phyloP scores from a whole-genome alignment of 257 asterid species.

The Primulina huaijiensis region DNA sequence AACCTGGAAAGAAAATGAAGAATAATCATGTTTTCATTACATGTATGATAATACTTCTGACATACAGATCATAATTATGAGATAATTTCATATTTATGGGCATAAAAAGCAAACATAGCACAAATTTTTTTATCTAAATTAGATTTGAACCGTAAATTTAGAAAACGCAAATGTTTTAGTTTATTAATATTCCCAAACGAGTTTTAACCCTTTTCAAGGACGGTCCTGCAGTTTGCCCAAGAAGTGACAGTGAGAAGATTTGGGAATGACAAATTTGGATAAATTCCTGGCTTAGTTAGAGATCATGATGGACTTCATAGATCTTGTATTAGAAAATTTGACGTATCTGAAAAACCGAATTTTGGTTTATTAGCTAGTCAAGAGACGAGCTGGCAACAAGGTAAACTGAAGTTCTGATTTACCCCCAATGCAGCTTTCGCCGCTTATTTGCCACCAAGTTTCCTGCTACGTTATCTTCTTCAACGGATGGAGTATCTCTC shows the following conservation, averaged over 20 bases:
- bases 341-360: no score
- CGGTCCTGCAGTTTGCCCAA: not conserved
- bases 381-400: conserved; percentile 5
- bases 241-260: no score
- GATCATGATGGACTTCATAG: not conserved
- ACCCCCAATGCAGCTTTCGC: conserved; percentile 86
- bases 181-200: no score
- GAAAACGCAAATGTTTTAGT: no score
- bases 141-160: not conserved
- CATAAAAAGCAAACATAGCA: not conserved
- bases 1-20: no score
- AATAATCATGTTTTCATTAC: no score
- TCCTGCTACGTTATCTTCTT: conserved; percentile 29
- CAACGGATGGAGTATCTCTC: conserved; percentile 18
- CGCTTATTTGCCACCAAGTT: conserved; percentile 34
- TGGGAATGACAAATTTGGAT: no score
- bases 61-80: not conserved
- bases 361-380: no score
- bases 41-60: no score
- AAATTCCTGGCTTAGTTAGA: not conserved
- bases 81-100: not conserved
- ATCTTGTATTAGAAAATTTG: no score
- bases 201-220: no score
- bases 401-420: conserved; percentile 19
- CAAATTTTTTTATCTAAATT: not conserved